Base-by-base conservation (phyloP, 805 yeast genomes). In the Ogataea methylovora region DNA sequence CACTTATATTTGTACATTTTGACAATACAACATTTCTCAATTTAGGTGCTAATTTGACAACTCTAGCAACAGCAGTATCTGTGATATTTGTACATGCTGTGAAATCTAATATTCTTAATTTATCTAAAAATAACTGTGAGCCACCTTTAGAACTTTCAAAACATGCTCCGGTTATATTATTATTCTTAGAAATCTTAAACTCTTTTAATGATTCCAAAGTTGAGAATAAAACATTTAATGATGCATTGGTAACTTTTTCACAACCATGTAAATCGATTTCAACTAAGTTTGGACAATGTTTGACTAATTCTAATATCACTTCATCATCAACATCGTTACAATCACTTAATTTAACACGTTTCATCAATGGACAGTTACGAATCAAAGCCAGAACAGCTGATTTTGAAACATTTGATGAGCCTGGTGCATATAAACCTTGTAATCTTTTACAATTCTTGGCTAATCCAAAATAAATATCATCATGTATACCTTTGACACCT, bases 251-350 rank as follows among this genome's bases (percentile, higher is more conserved):
- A 24, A 88, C 74, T 41, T 72, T 67, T n/a, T 79, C 73, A 58
- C 95, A 83, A 29, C 78, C 79, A 44, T 86, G 88, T 32, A 90
- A 67, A 58, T 90, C 97, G 34, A 92, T 80, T 58, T 90, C 98
- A 13, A 88, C 94, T 32, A 90, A 64, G 36, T 79, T 68, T 27
- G 81, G 80, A 56, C 97, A 90, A 51, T 71, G 71, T n/a, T 65
- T 63, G 35, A 82, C 78, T 56, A 87, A 65, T 16, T 69, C 67
- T 27, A 63, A 48, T 5, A 88, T 65, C 9, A 81, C 67, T 8
- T 60, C 71, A 54, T 84, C 92, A 31, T 79, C 71, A 38, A 90
- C 71, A 36, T 68, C 67, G 24, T 61, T 61, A 52, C 85, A 82
- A 37, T 82, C 83, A 38, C 87, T 79, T 35, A 92, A 68, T 51